These are phyloP conservation scores for Exophiala xenobiotica DNA, from an alignment of 2,329 filamentous ascomycete genomes.

Conservation along the genomic window DNA sequence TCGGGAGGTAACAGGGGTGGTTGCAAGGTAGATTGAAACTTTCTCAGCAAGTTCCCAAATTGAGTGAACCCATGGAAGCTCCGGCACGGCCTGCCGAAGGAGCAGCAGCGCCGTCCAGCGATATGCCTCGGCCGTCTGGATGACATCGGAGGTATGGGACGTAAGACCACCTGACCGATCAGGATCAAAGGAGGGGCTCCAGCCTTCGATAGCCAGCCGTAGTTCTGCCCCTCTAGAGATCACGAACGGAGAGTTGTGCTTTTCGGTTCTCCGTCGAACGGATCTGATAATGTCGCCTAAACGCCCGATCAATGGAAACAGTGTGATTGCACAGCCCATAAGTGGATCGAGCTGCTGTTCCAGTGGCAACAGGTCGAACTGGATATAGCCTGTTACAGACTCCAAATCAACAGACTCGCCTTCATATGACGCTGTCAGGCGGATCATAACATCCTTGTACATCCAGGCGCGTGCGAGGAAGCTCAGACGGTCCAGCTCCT, in stretches of 20 bases:
- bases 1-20: constrained; percentile 60
- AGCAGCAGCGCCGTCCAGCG: constrained; percentile 65
- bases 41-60: constrained; percentile 57
- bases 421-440: constrained; percentile 62
- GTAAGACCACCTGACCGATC: constrained; percentile 62
- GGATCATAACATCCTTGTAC: constrained; percentile 69
- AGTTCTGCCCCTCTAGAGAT: constrained; percentile 62
- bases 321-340: constrained; percentile 65
- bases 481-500: constrained; percentile 34
- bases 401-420: constrained; percentile 57
- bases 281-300: constrained; percentile 63
- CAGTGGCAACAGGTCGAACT: constrained; percentile 32
- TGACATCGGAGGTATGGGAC: constrained; percentile 60
- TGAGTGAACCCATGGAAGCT: constrained; percentile 60
- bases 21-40: constrained; percentile 60
- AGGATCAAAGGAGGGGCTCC: constrained; percentile 54
- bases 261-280: constrained; percentile 47
- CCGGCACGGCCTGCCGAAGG: constrained; percentile 65
- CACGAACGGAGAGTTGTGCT: constrained; percentile 55
- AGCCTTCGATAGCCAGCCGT: constrained; percentile 59
- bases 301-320: constrained; percentile 66
- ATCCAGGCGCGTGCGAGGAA: constrained; percentile 70
- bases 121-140: constrained; percentile 66
- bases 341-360: constrained; percentile 59
- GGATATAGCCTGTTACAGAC: constrained; percentile 38